Conservation (phyloP, 2,329 filamentous ascomycete species). For the Aspergillus novofumigatus region DNA sequence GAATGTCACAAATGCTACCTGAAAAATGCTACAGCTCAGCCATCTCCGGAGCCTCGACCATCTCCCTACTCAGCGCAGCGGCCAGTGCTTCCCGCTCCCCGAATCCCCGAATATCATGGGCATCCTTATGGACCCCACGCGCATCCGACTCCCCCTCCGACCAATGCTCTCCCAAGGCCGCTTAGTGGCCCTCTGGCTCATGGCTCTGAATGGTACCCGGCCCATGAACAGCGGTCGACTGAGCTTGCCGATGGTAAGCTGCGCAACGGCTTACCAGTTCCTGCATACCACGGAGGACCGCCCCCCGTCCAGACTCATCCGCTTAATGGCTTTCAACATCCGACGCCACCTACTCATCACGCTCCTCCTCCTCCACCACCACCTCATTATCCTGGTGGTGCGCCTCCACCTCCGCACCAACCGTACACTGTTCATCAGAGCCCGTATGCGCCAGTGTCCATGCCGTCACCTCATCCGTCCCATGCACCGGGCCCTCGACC, state of each 20-base stretch:
- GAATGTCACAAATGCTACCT: constrained; percentile 72
- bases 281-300: constrained; percentile 29
- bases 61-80: constrained; percentile 33
- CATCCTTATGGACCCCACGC: constrained; percentile 29
- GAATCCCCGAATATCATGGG: constrained; percentile 27
- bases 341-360: constrained; percentile 25
- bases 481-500: constrained; percentile 29
- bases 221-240: constrained; percentile 33
- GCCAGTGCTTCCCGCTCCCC: constrained; percentile 31
- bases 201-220: constrained; percentile 29
- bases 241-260: constrained; percentile 27
- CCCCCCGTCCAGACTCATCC: constrained; percentile 50
- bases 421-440: constrained; percentile 35
- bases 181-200: constrained; percentile 27
- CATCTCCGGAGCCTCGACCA: constrained; percentile 31
- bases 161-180: constrained; percentile 25
- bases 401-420: constrained; percentile 33
- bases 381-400: constrained; percentile 29
- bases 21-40: constrained; percentile 37
- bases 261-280: constrained; percentile 34
- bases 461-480: constrained; percentile 32
- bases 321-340: constrained; percentile 46
- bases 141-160: constrained; percentile 22
- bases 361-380: constrained; percentile 25
- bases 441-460: constrained; percentile 34